Conservation (phyloP, 805 yeast species). For the Wickerhamiella nectarea region DNA sequence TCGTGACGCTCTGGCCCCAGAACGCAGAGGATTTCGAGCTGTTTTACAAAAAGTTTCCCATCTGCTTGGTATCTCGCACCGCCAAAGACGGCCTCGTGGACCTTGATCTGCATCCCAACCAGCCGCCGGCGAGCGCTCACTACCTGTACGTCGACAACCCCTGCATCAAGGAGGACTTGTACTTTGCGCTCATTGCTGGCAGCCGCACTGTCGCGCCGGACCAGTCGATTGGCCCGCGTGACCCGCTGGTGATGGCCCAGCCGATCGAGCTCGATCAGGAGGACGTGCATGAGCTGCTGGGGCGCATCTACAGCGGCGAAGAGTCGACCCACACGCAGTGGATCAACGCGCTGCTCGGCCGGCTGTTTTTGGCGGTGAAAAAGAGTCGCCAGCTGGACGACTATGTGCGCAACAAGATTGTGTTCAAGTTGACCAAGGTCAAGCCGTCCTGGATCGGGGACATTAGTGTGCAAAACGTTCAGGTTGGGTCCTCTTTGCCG, state of each 20-base stretch:
- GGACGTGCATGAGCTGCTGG: slow-evolving; percentile 61
- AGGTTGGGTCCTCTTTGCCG: slow-evolving; percentile 74
- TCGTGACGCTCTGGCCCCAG: slow-evolving; percentile 80
- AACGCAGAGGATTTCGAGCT: slow-evolving; percentile 57
- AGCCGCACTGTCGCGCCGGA: slow-evolving; percentile 10
- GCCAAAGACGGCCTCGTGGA: slow-evolving; percentile 21
- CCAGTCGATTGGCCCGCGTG: slow-evolving; percentile 24
- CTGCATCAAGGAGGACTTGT: slow-evolving; percentile 84
- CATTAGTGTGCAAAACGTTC: slow-evolving; percentile 55
- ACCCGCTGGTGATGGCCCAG: slow-evolving; percentile 54
- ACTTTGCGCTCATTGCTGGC: slow-evolving; percentile 63
- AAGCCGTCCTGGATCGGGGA: slow-evolving; percentile 85
- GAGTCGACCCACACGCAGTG: slow-evolving; percentile 75
- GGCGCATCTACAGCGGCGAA: slow-evolving; percentile 65
- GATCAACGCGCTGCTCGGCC: slow-evolving; percentile 78
- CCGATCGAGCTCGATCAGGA: slow-evolving; percentile 58
- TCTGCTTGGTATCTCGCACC: slow-evolving; percentile 48
- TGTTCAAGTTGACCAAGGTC: slow-evolving; percentile 61
- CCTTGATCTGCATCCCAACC: slow-evolving; percentile 17
- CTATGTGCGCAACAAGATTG: slow-evolving; percentile 43
- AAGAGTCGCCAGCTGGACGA: slow-evolving; percentile 53
- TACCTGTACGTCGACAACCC: slow-evolving; percentile 68
- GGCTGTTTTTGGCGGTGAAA: slow-evolving; percentile 66
- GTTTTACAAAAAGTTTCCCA: slow-evolving; percentile 67
- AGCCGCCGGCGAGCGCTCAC: slow-evolving; percentile 30